These are phyloP conservation scores for Anisodus acutangulus DNA, from an alignment of 257 asterid species.

Conservation along the genomic window DNA sequence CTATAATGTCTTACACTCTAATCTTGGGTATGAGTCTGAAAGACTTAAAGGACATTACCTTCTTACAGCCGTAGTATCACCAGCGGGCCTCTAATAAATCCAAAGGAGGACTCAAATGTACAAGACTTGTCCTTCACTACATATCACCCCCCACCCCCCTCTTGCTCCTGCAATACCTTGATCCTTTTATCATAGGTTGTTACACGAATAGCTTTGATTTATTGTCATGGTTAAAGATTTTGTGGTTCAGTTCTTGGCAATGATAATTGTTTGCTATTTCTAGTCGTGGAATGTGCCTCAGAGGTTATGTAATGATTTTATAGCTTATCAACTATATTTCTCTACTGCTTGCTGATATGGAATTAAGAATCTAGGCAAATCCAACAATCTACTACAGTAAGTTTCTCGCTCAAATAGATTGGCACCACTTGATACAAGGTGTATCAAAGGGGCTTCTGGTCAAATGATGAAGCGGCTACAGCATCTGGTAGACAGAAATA, in stretches of 20 bases:
- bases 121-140: conserved; percentile 17
- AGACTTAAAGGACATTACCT: neutral
- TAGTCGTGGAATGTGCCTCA: neutral
- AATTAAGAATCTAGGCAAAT: neutral
- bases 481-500: conserved; percentile 8
- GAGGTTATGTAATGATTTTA: conserved; percentile 25
- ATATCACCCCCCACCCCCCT: neutral
- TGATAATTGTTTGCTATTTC: neutral
- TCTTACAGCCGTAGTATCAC: neutral
- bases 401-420: neutral
- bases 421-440: neutral
- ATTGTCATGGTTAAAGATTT: neutral
- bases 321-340: conserved; percentile 1
- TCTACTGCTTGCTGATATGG: neutral
- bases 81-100: neutral
- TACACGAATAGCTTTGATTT: conserved; percentile 13
- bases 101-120: conserved; percentile 7
- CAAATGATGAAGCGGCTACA: neutral
- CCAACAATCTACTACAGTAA: neutral
- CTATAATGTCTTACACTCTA: neutral
- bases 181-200: conserved; percentile 2
- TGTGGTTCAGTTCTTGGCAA: neutral
- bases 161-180: neutral
- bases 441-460: neutral
- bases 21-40: conserved; percentile 17